Evolutionary conservation across 2,329 filamentous ascomycete species (phyloP).

Genomic region (Colletotrichum lindemuthianum): DNA sequence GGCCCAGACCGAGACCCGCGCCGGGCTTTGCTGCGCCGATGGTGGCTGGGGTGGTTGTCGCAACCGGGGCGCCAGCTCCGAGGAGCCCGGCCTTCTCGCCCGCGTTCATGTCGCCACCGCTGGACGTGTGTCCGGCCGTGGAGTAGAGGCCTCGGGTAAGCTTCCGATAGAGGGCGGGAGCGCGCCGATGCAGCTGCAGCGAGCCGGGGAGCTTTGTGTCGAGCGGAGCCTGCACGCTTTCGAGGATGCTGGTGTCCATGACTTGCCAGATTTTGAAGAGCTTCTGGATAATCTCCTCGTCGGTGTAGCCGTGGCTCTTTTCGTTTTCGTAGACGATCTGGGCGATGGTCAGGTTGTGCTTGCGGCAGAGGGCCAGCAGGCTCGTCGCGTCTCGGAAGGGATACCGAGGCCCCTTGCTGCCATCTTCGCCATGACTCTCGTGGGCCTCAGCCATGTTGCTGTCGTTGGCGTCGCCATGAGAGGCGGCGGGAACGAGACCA

Average conservation of each 20-base stretch:
- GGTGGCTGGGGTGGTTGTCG: neutral
- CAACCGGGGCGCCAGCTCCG: neutral
- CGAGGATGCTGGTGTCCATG: slow-evolving; percentile 62
- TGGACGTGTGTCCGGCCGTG: slow-evolving; percentile 41
- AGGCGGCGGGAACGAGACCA: slow-evolving; percentile 3
- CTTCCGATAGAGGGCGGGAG: slow-evolving; percentile 55
- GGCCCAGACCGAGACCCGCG: slow-evolving; percentile 33
- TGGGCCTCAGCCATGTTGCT: slow-evolving; percentile 3
- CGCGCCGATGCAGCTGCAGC: slow-evolving; percentile 57
- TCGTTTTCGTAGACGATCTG: slow-evolving; percentile 64
- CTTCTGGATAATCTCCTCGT: slow-evolving; percentile 59
- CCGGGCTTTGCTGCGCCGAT: slow-evolving; percentile 1
- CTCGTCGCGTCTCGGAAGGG: slow-evolving; percentile 59
- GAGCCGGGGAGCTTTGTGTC: slow-evolving; percentile 56
- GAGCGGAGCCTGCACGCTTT: slow-evolving; percentile 57
- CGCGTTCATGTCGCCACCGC: slow-evolving; percentile 16
- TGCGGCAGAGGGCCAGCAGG: slow-evolving; percentile 56
- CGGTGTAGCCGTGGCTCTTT: slow-evolving; percentile 60
- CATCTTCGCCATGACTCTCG: slow-evolving; percentile 35
- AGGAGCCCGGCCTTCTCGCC: slow-evolving; percentile 19
- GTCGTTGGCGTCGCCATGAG: slow-evolving; percentile 5
- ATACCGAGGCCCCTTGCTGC: slow-evolving; percentile 49
- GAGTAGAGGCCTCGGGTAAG: slow-evolving; percentile 59
- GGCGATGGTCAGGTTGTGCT: slow-evolving; percentile 62
- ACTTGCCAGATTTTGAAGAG: slow-evolving; percentile 61